Percentiles rank a stretch among this genome's conserved stretches.
phyloP scores from a whole-genome alignment of 2,329 filamentous ascomycete species.

The Epichloe bromicola region DNA sequence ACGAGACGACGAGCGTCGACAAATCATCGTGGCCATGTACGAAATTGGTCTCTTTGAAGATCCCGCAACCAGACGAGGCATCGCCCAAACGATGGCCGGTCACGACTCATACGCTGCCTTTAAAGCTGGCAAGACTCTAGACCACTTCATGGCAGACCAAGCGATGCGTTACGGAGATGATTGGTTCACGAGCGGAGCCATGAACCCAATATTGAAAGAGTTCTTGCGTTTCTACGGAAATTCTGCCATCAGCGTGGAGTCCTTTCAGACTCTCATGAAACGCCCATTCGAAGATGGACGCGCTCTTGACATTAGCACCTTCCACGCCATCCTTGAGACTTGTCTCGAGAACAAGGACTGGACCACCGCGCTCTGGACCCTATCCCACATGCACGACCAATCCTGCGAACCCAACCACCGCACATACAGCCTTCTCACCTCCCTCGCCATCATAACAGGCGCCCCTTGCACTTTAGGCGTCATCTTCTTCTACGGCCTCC shows the following conservation, averaged over 20 bases:
- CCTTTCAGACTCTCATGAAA: slow-evolving; percentile 17
- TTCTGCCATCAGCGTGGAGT: slow-evolving; percentile 11
- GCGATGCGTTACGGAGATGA: slow-evolving; percentile 28
- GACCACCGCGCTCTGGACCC: slow-evolving; percentile 19
- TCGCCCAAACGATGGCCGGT: slow-evolving; percentile 30
- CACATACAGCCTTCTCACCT: slow-evolving; percentile 26
- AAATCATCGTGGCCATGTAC: slow-evolving; percentile 34
- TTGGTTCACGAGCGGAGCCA: slow-evolving; percentile 28
- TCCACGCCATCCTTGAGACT: slow-evolving; percentile 26
- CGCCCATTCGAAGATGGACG: slow-evolving; percentile 12
- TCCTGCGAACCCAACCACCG: slow-evolving; percentile 14
- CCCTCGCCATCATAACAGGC: slow-evolving; percentile 20
- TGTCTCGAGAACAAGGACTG: slow-evolving; percentile 16
- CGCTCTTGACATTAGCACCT: slow-evolving; percentile 17
- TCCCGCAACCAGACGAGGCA: slow-evolving; percentile 19
- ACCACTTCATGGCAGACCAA: slow-evolving; percentile 27
- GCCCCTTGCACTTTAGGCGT: slow-evolving; percentile 18
- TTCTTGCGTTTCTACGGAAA: slow-evolving; percentile 25
- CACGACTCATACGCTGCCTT: slow-evolving; percentile 30
- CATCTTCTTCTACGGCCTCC: slow-evolving; percentile 20
- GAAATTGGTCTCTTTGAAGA: slow-evolving; percentile 29
- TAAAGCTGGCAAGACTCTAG: slow-evolving; percentile 19
- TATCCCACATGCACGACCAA: slow-evolving; percentile 13
- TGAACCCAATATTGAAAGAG: slow-evolving; percentile 28
- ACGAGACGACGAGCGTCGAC: slow-evolving; percentile 39